phyloP scores from a whole-genome alignment of 352 stramenopile genomes.

The Globisporangium megalacanthum region DNA sequence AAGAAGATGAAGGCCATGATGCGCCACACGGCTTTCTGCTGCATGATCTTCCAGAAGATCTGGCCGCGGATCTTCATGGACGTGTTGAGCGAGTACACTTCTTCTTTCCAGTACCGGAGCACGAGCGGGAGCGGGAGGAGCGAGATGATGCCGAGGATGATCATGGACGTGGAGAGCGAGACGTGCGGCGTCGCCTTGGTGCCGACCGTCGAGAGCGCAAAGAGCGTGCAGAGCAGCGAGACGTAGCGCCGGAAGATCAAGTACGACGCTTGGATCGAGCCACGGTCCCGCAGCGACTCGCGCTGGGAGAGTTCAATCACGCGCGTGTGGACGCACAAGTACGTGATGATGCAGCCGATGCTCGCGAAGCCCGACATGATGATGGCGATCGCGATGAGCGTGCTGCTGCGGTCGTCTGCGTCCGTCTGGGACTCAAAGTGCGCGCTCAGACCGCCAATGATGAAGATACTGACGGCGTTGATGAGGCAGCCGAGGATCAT shows the following conservation, averaged over 20 bases:
- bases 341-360: conserved; percentile 37
- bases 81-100: conserved; percentile 28
- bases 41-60: conserved; percentile 46
- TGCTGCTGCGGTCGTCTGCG: conserved; percentile 3
- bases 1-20: conserved; percentile 31
- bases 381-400: conserved; percentile 20
- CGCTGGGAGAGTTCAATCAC: conserved; percentile 14
- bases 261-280: conserved; percentile 33
- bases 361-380: conserved; percentile 23
- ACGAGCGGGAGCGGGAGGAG: conserved; percentile 23
- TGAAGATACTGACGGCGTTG: conserved; percentile 52
- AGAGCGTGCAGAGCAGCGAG: conserved; percentile 14
- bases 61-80: conserved; percentile 24
- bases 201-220: not conserved
- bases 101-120: conserved; percentile 27
- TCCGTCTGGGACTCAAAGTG: conserved; percentile 27
- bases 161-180: conserved; percentile 21
- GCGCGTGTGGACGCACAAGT: conserved; percentile 18
- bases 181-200: conserved; percentile 11
- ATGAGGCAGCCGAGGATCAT: conserved; percentile 81
- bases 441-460: conserved; percentile 47
- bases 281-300: conserved; percentile 27
- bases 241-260: conserved; percentile 26
- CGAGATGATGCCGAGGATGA: conserved; percentile 27
- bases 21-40: conserved; percentile 39